phyloP scores from a whole-genome alignment of 306 rosid species.

The Vigna reflexopilosa region DNA sequence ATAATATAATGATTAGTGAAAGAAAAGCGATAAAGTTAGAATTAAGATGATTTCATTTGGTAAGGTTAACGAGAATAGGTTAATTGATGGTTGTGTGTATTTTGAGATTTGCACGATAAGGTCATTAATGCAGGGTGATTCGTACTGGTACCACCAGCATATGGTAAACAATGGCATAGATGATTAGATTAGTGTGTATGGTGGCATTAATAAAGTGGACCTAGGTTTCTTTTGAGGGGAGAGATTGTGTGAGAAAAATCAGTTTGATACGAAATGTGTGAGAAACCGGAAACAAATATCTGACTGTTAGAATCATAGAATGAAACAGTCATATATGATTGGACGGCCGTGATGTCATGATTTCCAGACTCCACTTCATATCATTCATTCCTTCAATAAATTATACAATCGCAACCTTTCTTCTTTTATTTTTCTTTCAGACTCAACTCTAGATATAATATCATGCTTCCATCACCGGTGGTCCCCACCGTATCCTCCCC shows the following conservation, averaged over 20 bases:
- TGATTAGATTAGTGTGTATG: slow-evolving; percentile 33
- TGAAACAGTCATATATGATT: slow-evolving; percentile 68
- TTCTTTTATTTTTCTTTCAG: not conserved
- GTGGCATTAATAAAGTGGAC: slow-evolving; percentile 40
- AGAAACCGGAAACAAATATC: slow-evolving; percentile 33
- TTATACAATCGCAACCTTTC: not conserved
- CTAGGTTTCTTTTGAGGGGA: not conserved
- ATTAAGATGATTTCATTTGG: not conserved
- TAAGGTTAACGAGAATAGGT: not conserved
- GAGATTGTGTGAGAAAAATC: slow-evolving; percentile 15
- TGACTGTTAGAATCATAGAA: slow-evolving; percentile 45
- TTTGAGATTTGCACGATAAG: slow-evolving; percentile 2
- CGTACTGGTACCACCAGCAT: not conserved
- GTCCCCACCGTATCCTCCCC: slow-evolving; percentile 58
- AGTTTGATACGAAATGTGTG: not conserved
- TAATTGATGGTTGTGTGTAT: not conserved
- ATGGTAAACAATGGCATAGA: slow-evolving; percentile 32
- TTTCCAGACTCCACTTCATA: slow-evolving; percentile 59
- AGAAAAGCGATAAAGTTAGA: not conserved
- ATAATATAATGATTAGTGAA: not conserved
- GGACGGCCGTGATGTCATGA: slow-evolving; percentile 91
- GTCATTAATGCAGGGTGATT: slow-evolving; percentile 11
- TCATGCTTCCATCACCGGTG: slow-evolving; percentile 39
- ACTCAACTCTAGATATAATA: too few species aligned
- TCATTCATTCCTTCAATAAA: slow-evolving; percentile 50